These are phyloP conservation scores for Metschnikowia chrysomelidarum DNA, from an alignment of 805 yeast genomes.

Conservation along the genomic window DNA sequence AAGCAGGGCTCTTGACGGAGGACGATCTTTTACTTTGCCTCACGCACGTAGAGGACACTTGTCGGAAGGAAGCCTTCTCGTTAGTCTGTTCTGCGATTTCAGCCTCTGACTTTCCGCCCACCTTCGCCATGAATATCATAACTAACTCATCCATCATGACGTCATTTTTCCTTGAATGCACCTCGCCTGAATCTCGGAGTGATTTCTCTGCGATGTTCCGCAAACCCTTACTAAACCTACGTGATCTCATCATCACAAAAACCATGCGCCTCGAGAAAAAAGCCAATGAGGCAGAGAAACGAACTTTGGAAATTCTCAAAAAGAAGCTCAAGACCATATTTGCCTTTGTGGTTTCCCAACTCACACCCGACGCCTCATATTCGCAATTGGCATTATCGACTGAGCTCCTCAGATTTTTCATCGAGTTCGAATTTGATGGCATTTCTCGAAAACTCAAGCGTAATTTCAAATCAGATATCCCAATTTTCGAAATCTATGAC, in stretches of 20 bases:
- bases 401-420: slow-evolving; percentile 49
- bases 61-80: slow-evolving; percentile 57
- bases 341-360: slow-evolving; percentile 56
- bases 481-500: slow-evolving; percentile 10
- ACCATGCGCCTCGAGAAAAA: slow-evolving; percentile 16
- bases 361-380: slow-evolving; percentile 48
- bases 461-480: slow-evolving; percentile 2
- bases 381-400: slow-evolving; percentile 31
- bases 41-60: slow-evolving; percentile 40
- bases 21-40: slow-evolving; percentile 35
- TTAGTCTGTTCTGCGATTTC: slow-evolving; percentile 61
- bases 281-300: slow-evolving; percentile 9
- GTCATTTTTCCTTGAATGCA: slow-evolving; percentile 10
- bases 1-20: slow-evolving; percentile 3
- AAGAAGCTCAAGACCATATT: slow-evolving; percentile 37
- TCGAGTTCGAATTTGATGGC: slow-evolving; percentile 31
- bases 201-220: slow-evolving; percentile 61
- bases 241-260: slow-evolving; percentile 54
- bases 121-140: slow-evolving; percentile 44
- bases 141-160: slow-evolving; percentile 38
- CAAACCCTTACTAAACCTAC: slow-evolving; percentile 59
- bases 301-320: neutral
- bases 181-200: slow-evolving; percentile 53
- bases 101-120: slow-evolving; percentile 55
- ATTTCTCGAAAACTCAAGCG: slow-evolving; percentile 2